phyloP scores from a whole-genome alignment of 441 rosid genomes.

The Euphorbia schlechtendalii region DNA sequence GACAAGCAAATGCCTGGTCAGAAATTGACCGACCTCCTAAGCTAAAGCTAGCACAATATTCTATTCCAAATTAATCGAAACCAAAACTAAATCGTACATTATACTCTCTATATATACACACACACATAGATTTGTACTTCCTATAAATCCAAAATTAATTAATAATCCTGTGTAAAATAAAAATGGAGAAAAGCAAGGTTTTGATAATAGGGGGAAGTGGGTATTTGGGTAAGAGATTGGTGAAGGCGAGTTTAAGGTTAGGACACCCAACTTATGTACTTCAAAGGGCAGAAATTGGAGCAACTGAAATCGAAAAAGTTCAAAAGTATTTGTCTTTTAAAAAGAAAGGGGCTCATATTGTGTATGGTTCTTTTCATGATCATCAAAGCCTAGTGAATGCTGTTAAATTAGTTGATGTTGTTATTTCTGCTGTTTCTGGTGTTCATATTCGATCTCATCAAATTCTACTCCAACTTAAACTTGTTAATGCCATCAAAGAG shows the following conservation, averaged over 20 bases:
- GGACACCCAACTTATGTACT: constrained; percentile 44
- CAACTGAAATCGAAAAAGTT: constrained; percentile 44
- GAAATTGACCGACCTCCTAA: background rate
- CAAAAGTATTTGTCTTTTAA: constrained; percentile 41
- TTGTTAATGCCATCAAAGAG: constrained; percentile 52
- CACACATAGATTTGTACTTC: background rate
- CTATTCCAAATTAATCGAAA: background rate
- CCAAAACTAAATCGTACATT: background rate
- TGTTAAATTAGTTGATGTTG: constrained; percentile 47
- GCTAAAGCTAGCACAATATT: background rate
- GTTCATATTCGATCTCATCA: constrained; percentile 52
- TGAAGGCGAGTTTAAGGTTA: constrained; percentile 38
- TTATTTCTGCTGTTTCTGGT: constrained; percentile 50
- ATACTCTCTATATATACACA: background rate
- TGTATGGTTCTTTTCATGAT: constrained; percentile 37
- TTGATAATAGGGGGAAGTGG: constrained; percentile 49
- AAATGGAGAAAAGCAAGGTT: constrained; percentile 41
- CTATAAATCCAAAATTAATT: background rate
- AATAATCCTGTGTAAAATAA: background rate
- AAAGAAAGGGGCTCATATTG: constrained; percentile 38
- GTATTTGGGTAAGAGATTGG: constrained; percentile 50
- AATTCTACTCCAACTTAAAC: constrained; percentile 52
- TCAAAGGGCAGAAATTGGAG: constrained; percentile 36
- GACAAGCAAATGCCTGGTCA: background rate
- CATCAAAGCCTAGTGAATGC: constrained; percentile 43